phyloP scores from a whole-genome alignment of 176 grass and related monocot genomes.

The Hordeum marinum region DNA sequence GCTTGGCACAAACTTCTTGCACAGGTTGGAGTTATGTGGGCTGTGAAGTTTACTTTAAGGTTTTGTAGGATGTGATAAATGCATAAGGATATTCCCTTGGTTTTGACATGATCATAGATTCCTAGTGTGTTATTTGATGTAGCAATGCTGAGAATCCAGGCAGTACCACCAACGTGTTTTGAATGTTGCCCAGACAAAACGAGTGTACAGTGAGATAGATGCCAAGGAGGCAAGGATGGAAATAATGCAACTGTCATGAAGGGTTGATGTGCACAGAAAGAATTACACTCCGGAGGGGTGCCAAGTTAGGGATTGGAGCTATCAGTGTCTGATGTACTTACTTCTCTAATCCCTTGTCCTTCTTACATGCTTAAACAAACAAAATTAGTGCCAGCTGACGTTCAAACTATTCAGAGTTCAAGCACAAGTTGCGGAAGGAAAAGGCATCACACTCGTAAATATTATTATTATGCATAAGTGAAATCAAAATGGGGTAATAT shows the following conservation, averaged over 20 bases:
- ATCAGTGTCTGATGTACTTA: not conserved
- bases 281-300: not conserved
- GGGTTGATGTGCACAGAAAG: not conserved
- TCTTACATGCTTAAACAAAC: not conserved
- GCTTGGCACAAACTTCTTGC: not conserved
- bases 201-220: not conserved
- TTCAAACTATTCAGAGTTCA: not conserved
- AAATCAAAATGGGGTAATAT: conserved; percentile 1
- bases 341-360: conserved; percentile 3
- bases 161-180: not conserved
- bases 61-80: not conserved
- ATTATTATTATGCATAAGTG: not conserved
- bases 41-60: not conserved
- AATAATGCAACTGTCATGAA: not conserved
- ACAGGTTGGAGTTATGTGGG: not conserved
- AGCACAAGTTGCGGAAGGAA: not conserved
- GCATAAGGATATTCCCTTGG: not conserved
- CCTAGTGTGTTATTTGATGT: not conserved
- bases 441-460: not conserved
- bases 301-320: not conserved
- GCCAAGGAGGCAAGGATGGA: not conserved
- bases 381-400: conserved; percentile 4
- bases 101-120: not conserved
- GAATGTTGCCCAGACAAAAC: not conserved
- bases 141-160: not conserved